Percentiles rank a stretch among this genome's conserved stretches.
phyloP scores from a whole-genome alignment of 345 rosid species.

The Eucalyptus curtisii region DNA sequence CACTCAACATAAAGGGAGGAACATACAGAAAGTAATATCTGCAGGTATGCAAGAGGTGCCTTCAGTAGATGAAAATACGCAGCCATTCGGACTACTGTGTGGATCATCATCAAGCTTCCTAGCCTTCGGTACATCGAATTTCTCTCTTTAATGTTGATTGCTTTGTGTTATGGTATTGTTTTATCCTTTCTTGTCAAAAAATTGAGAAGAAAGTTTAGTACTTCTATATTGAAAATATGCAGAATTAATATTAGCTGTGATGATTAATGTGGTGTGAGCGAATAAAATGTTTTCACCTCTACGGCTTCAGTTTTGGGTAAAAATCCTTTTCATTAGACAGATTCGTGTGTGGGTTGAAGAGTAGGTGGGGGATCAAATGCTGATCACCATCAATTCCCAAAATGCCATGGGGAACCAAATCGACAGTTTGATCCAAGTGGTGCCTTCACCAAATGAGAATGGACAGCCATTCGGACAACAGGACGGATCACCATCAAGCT shows the following conservation, averaged over 20 bases:
- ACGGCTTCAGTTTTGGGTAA: neutral
- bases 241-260: neutral
- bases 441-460: no score
- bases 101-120: neutral
- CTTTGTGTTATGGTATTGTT: neutral
- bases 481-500: no score
- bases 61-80: neutral
- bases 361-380: neutral
- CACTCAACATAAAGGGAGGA: neutral
- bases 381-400: no score
- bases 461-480: no score
- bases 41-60: neutral
- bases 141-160: neutral
- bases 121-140: neutral
- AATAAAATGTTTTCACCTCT: neutral
- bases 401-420: no score
- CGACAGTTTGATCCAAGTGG: no score
- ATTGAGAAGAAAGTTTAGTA: neutral
- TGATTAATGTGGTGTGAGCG: neutral
- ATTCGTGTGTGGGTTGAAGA: neutral
- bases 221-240: neutral
- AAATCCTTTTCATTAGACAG: neutral
- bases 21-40: neutral
- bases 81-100: neutral
- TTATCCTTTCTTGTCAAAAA: neutral